Evolutionary conservation across 192 early-diverging fungal genomes (phyloP).

Genomic region (Mycoemilia scoparia): DNA sequence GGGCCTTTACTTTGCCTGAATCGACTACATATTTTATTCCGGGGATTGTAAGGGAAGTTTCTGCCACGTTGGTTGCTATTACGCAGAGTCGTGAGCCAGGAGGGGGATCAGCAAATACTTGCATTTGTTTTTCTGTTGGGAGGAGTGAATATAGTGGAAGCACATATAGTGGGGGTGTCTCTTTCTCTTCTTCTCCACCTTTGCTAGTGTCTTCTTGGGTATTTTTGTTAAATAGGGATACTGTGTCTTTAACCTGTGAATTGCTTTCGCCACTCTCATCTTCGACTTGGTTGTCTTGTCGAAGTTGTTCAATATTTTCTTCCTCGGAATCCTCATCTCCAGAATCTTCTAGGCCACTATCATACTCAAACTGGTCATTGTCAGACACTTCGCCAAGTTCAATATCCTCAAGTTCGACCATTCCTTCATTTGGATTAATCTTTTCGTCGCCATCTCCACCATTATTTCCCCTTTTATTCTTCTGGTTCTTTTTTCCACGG

Average conservation of each 20-base stretch:
- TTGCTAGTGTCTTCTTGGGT: slow-evolving; percentile 2
- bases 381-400: slow-evolving; percentile 18
- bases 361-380: slow-evolving; percentile 5
- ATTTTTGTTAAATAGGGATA: slow-evolving; percentile 26
- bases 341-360: slow-evolving; percentile 32
- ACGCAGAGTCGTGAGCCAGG: slow-evolving; percentile 78
- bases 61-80: slow-evolving; percentile 96
- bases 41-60: slow-evolving; percentile 94
- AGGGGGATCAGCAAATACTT: slow-evolving; percentile 79
- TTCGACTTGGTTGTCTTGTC: too few relatives aligned
- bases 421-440: slow-evolving; percentile 22
- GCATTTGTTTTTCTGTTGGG: slow-evolving; percentile 75
- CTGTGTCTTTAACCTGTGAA: slow-evolving; percentile 33
- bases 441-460: slow-evolving; percentile 1
- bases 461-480: not conserved
- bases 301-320: slow-evolving; percentile 56
- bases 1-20: slow-evolving; percentile 83
- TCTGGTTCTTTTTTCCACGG: not conserved
- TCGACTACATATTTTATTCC: slow-evolving; percentile 91
- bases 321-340: slow-evolving; percentile 25
- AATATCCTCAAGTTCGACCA: slow-evolving; percentile 32
- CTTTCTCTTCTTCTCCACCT: slow-evolving; percentile 13
- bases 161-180: slow-evolving; percentile 58
- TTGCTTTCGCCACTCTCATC: slow-evolving; percentile 36
- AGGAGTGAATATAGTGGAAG: slow-evolving; percentile 94